Evolutionary conservation across 1,284 basidiomycete genomes (phyloP).

Genomic region (Fomitiporia mediterranea): DNA sequence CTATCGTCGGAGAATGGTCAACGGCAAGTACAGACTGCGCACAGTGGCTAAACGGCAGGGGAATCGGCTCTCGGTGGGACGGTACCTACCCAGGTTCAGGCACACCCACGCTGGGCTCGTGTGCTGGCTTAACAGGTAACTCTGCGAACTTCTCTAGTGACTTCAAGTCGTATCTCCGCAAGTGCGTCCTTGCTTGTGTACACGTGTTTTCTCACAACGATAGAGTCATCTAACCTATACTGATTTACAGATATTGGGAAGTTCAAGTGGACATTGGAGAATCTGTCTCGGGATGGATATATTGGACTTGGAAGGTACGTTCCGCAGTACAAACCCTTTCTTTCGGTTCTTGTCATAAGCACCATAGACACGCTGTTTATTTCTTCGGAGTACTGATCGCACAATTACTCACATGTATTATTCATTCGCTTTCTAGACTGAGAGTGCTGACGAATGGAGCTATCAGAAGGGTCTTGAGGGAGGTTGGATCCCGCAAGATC

Average conservation of each 20-base stretch:
- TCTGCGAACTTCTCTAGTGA: constrained; percentile 51
- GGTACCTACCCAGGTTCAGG: constrained; percentile 36
- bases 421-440: constrained; percentile 36
- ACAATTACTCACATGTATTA: background rate
- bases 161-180: constrained; percentile 61
- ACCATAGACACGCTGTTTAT: background rate
- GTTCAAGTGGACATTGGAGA: constrained; percentile 68
- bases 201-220: background rate
- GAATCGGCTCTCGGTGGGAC: constrained; percentile 71
- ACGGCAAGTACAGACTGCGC: constrained; percentile 80
- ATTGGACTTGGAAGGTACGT: constrained; percentile 77
- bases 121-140: constrained; percentile 56
- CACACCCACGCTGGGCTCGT: constrained; percentile 49
- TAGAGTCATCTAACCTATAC: background rate
- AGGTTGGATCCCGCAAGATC: constrained; percentile 69
- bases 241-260: constrained; percentile 61
- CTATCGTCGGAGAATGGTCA: constrained; percentile 74
- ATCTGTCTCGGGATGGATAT: constrained; percentile 71
- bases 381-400: background rate
- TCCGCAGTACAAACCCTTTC: background rate
- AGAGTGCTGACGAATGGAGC: constrained; percentile 73
- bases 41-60: constrained; percentile 67
- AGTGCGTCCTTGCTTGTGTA: constrained; percentile 35
- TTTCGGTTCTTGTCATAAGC: background rate
- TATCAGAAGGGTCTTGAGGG: constrained; percentile 64